A percentile compares a stretch with the other conserved stretches of the same genome.
These are phyloP conservation scores for Xerocomellus dryophilus DNA, from an alignment of 768 basidiomycete genomes.

Conservation along the genomic window DNA sequence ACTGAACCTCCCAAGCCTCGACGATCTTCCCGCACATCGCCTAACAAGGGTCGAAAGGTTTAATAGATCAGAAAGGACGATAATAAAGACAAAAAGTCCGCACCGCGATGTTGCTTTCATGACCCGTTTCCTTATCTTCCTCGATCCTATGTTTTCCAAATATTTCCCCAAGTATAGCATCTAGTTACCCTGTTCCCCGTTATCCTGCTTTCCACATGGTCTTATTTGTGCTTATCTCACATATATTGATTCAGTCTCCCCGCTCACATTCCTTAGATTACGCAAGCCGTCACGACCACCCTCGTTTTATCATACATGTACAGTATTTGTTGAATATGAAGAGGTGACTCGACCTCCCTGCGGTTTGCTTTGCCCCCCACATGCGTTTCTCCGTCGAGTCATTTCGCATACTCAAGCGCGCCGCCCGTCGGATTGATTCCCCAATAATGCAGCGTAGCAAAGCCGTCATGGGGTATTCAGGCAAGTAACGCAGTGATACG, in stretches of 20 bases:
- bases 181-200: conserved; percentile 8
- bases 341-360: not conserved
- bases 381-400: not conserved
- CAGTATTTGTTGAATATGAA: conserved; percentile 15
- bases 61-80: not conserved
- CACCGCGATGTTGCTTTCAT: not conserved
- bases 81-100: not conserved
- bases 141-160: conserved; percentile 1
- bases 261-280: conserved; percentile 12
- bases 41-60: conserved; percentile 30
- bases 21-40: conserved; percentile 34
- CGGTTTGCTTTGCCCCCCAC: not conserved
- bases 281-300: conserved; percentile 6
- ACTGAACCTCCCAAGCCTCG: conserved; percentile 28
- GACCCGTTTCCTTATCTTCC: not conserved
- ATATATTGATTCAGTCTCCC: conserved; percentile 1
- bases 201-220: conserved; percentile 5
- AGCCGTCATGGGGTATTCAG: too few species aligned
- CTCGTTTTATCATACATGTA: conserved; percentile 22
- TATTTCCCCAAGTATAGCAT: conserved; percentile 1
- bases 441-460: too few species aligned
- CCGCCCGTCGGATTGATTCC: too few species aligned
- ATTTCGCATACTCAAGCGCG: not conserved
- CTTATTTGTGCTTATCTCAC: conserved; percentile 14
- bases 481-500: too few species aligned